These are phyloP conservation scores for Zymoseptoria crescenta DNA, from an alignment of 2,329 filamentous ascomycete genomes.

Conservation along the genomic window DNA sequence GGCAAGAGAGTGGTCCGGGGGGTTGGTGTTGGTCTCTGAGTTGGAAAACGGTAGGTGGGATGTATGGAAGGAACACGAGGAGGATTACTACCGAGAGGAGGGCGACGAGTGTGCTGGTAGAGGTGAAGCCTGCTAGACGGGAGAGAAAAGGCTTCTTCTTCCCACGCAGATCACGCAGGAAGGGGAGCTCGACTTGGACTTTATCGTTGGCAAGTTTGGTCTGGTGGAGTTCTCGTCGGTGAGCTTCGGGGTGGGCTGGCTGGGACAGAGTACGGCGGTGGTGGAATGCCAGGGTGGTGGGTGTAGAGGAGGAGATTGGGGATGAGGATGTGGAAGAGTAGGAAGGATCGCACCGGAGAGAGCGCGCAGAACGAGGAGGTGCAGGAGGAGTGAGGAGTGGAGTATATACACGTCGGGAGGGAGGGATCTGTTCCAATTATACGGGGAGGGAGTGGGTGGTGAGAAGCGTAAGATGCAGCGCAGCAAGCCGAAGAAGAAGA, in stretches of 20 bases:
- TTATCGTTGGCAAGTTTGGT: conserved; percentile 1
- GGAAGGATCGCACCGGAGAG: background rate
- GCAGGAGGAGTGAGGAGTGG: background rate
- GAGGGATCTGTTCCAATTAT: background rate
- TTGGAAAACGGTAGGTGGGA: conserved; percentile 5
- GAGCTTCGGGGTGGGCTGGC: conserved; percentile 13
- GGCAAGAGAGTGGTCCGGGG: conserved; percentile 22
- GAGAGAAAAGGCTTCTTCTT: conserved; percentile 9
- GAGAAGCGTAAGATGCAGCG: background rate
- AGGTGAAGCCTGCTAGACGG: conserved; percentile 6
- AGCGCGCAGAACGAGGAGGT: background rate
- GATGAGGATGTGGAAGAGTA: conserved; percentile 1
- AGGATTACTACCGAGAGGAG: conserved; percentile 7
- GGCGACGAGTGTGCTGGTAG: conserved; percentile 10
- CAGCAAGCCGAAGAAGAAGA: background rate
- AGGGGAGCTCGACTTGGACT: conserved; percentile 21
- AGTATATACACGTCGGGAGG: background rate
- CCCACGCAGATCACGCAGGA: conserved; percentile 23
- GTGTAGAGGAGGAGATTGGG: conserved; percentile 2
- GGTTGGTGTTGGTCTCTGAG: conserved; percentile 7
- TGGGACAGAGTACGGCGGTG: conserved; percentile 16
- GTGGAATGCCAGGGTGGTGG: conserved; percentile 1
- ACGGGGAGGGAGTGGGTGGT: background rate
- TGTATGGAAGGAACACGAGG: conserved; percentile 10
- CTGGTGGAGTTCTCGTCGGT: conserved; percentile 7